These are phyloP conservation scores for Pyrus hybrid DNA, from an alignment of 331 rosid genomes.

Conservation along the genomic window DNA sequence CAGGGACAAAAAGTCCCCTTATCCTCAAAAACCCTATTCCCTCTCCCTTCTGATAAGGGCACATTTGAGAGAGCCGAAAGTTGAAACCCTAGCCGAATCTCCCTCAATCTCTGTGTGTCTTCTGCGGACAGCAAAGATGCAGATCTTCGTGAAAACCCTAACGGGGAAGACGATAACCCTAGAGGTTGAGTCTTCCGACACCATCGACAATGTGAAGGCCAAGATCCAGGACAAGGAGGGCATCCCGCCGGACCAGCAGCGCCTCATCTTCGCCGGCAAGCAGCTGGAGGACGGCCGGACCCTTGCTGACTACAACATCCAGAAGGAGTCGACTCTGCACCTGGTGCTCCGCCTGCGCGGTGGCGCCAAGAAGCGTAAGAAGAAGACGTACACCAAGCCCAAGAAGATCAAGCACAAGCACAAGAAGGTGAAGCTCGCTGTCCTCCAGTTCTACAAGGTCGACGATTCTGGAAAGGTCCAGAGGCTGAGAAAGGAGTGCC, in stretches of 20 bases:
- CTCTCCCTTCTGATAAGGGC: no score
- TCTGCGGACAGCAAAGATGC: not conserved
- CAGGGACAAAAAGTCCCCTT: not conserved
- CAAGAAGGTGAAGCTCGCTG: constrained; percentile 37
- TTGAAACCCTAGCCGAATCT: constrained; percentile 8
- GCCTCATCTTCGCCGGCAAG: constrained; percentile 25
- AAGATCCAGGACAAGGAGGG: constrained; percentile 32
- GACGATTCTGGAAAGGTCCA: constrained; percentile 35
- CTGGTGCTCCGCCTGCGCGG: constrained; percentile 35
- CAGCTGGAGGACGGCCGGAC: constrained; percentile 28
- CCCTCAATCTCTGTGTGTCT: not conserved
- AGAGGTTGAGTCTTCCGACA: constrained; percentile 27
- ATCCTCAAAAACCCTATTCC: not conserved
- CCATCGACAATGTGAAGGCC: constrained; percentile 28
- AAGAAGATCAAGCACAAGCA: constrained; percentile 44
- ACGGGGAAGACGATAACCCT: constrained; percentile 29
- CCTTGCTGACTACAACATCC: constrained; percentile 34
- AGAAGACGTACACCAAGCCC: constrained; percentile 45
- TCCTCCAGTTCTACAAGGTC: constrained; percentile 32
- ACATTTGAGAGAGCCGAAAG: not conserved
- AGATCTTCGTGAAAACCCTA: constrained; percentile 22
- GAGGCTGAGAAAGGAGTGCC: constrained; percentile 35
- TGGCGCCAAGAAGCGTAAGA: constrained; percentile 36
- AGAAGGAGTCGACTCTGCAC: constrained; percentile 36
- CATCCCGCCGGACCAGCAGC: constrained; percentile 25